Base-by-base conservation (phyloP, 2,329 filamentous ascomycete species). In the Fusarium avenaceum region DNA sequence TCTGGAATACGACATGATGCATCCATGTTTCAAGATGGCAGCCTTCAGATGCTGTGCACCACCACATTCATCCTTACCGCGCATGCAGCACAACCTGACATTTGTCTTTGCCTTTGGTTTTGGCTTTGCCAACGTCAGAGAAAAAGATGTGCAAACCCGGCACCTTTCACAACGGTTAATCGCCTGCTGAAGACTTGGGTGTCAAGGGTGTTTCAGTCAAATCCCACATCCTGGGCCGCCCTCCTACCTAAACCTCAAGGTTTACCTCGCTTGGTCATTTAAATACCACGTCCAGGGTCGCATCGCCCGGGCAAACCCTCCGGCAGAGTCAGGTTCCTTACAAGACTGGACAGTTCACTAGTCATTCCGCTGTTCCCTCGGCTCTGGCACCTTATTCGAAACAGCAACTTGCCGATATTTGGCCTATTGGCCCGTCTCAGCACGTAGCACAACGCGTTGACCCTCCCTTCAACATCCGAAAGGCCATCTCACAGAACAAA, bases 21-120 rank as follows among this genome's bases (percentile, higher is more conserved):
- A 57, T 51, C 59, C 52, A 33, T 64, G 61, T 64, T 64, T 64
- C 59, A 64, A 64, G 40, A 63, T 55, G 26, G 33, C 49, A 40
- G 42, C 33, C 26, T 40, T 42, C 42, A 22, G 15, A 54, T 54
- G 46, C 45, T 58, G 45, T 60, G 32, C 46, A 59, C 40, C 45
- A 53, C 40, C 57, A 52, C 28, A 26, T 45, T 15, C 17, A 55
- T 32, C 50, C 30, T 43, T 24, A 45, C 50, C 33, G 38, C 28
- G 22, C 28, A 40, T 50, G 28, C 28, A 30, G 28, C 28, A 30
- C 28, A 30, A 30, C 28, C 11, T 30, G 28, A 30, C 54, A 42
- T 51, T 39, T 55, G 52, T 28, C 52, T 33, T 33, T 33, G 20
- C 46, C 20, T 30, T 30, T 11, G 28, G 3, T 10, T 30, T 30